phyloP scores from a whole-genome alignment of 2,329 filamentous ascomycete species.

The Cladophialophora carrionii region DNA sequence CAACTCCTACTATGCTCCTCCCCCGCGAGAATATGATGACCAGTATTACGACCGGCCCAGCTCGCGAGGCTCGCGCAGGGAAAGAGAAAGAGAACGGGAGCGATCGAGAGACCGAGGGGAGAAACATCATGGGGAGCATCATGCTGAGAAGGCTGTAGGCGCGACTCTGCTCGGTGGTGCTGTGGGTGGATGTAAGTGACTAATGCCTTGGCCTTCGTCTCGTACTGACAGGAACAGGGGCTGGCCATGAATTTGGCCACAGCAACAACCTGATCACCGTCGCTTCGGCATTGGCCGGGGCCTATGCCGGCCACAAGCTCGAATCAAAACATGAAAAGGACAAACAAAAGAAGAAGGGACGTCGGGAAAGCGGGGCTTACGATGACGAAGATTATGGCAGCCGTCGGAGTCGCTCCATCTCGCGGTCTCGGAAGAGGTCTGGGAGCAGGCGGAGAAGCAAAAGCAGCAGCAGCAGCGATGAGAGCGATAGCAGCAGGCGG shows the following conservation, averaged over 20 bases:
- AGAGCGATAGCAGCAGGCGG: constrained; percentile 32
- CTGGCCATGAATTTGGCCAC: constrained; percentile 36
- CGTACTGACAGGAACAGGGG: constrained; percentile 22
- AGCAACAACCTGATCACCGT: constrained; percentile 28
- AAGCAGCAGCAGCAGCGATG: constrained; percentile 28
- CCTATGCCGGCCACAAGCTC: constrained; percentile 36
- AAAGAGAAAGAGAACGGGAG: constrained; percentile 21
- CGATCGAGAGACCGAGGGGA: constrained; percentile 24
- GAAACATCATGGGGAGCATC: constrained; percentile 34
- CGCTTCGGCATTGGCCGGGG: constrained; percentile 30
- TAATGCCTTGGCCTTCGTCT: background rate
- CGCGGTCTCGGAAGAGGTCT: constrained; percentile 23
- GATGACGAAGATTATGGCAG: constrained; percentile 24
- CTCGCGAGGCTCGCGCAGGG: constrained; percentile 26
- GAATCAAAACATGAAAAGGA: constrained; percentile 36
- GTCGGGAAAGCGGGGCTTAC: constrained; percentile 21
- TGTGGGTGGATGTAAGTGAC: constrained; percentile 42
- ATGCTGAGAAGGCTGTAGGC: constrained; percentile 45
- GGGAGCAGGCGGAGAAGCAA: constrained; percentile 23
- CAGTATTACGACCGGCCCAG: constrained; percentile 29
- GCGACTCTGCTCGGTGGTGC: constrained; percentile 46
- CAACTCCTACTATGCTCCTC: constrained; percentile 29
- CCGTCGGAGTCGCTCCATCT: constrained; percentile 23
- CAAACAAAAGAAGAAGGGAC: constrained; percentile 28
- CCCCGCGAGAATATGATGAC: constrained; percentile 14